Conservation (phyloP, 2,329 filamentous ascomycete genomes). For the Xylaria digitata region DNA sequence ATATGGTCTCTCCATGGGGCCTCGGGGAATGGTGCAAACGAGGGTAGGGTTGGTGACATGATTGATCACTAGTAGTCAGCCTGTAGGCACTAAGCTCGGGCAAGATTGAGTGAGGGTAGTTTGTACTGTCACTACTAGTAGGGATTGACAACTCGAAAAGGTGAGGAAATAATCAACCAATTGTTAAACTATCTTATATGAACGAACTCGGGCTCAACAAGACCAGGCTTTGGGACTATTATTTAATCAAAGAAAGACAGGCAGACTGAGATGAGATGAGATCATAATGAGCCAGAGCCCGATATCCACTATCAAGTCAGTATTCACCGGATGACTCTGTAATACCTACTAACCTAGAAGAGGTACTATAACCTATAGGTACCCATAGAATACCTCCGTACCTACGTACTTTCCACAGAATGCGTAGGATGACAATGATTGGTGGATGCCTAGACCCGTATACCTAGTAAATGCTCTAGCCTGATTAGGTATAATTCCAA, state of each 20-base stretch:
- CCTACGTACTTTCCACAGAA: background rate
- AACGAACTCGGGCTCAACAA: background rate
- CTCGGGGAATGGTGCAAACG: constrained; percentile 82
- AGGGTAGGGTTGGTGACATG: constrained; percentile 67
- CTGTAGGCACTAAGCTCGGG: background rate
- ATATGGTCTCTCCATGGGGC: constrained; percentile 74
- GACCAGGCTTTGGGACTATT: background rate
- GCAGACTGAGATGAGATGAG: constrained; percentile 24
- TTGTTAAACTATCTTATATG: background rate
- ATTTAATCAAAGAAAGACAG: background rate
- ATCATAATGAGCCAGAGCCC: constrained; percentile 26
- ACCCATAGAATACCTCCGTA: background rate
- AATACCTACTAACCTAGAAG: background rate
- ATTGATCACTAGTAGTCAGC: constrained; percentile 5
- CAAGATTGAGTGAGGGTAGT: background rate
- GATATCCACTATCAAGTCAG: constrained; percentile 24
- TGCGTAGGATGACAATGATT: constrained; percentile 9
- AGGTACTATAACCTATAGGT: too few species aligned
- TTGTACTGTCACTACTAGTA: background rate
- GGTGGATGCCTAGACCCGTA: background rate
- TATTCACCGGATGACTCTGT: constrained; percentile 44
- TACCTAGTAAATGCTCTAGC: background rate
- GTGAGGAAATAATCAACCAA: background rate
- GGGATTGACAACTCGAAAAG: background rate
- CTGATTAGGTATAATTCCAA: background rate